A percentile compares a stretch with the other conserved stretches of the same genome.
Evolutionary conservation across 2,329 filamentous ascomycete genomes (phyloP).

Genomic region (Sphaerulina vaccinii): DNA sequence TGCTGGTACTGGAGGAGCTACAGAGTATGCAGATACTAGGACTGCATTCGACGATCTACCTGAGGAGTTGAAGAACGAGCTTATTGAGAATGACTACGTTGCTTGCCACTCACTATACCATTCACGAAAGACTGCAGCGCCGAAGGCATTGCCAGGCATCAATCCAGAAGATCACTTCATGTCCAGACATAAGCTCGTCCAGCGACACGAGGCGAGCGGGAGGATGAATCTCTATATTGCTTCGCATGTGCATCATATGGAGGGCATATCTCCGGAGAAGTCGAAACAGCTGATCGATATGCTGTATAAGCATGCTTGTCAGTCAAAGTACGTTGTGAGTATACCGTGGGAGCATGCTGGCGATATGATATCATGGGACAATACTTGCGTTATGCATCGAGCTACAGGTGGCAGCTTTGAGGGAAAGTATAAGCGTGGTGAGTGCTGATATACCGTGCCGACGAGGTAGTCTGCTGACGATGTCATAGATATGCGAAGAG

Average conservation of each 20-base stretch:
- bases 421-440: conserved; percentile 41
- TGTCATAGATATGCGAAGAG: conserved; percentile 50
- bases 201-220: conserved; percentile 53
- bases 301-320: conserved; percentile 51
- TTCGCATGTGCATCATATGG: conserved; percentile 55
- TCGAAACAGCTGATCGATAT: conserved; percentile 39
- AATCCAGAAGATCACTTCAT: conserved; percentile 42
- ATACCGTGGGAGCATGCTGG: conserved; percentile 45
- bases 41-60: conserved; percentile 52
- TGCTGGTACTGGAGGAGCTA: conserved; percentile 49
- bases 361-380: conserved; percentile 61
- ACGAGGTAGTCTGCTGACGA: not conserved
- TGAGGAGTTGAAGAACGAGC: conserved; percentile 35
- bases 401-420: conserved; percentile 51
- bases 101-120: conserved; percentile 47
- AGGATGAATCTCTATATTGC: conserved; percentile 56
- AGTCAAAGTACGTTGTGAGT: conserved; percentile 48
- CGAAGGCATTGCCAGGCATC: conserved; percentile 50
- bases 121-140: conserved; percentile 53
- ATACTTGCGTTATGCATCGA: conserved; percentile 57
- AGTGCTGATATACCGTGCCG: not conserved
- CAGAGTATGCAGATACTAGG: conserved; percentile 55
- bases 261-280: conserved; percentile 41
- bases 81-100: conserved; percentile 38
- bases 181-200: conserved; percentile 50